Base-by-base conservation (phyloP, 2,329 filamentous ascomycete species). In the Aureobasidium leucospermi region DNA sequence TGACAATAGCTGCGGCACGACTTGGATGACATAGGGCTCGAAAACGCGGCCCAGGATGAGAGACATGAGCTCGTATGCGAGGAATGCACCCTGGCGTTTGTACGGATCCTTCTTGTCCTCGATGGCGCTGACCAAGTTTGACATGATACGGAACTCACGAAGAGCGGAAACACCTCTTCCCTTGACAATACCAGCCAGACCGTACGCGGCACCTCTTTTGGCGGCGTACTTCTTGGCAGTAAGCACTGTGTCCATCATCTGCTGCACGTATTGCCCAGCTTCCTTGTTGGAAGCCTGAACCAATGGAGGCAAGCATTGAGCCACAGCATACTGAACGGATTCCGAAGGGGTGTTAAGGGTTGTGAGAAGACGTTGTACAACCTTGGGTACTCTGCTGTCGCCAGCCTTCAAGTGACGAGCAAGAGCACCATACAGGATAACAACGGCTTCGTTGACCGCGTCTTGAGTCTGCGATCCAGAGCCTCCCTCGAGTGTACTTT, bases 271-370 rank as follows among this genome's bases (percentile, higher is more conserved):
- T 51, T 86, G 84, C 36, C 85, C 83, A 3, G 88, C 85, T 68
- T 93, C 88, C 62, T 92, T 85, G 32, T 83, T 83, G 48, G 88
- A 93, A 2, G 90, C 87, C 60, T 85, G 86, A 34, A 99, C 85
- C n/a, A 99, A 80, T 1, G 94, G 92, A 13, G 94, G 93, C 23
- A 99, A 78, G 67, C 94, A 99, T 68, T 94, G 90, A 3, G 95
- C 91, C 61, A 97, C 92, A 48, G 94, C 94, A 70, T 94, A 96
- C 73, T 99, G 94, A 1, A 99, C 94, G 15, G 90, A 92, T 73
- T 99, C 94, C 0, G 94, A 97, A 31, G 94, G 94, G 11, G 93
- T 97, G 71, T 88, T 94, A 46, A 99, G 79, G 6, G 95, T 96
- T 23, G 85, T 84, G 59, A 99, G 80, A 23, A 99, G 79, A 63